A percentile compares a stretch with the other conserved stretches of the same genome.
phyloP scores from a whole-genome alignment of 257 asterid species.

The Eucommia ulmoides region DNA sequence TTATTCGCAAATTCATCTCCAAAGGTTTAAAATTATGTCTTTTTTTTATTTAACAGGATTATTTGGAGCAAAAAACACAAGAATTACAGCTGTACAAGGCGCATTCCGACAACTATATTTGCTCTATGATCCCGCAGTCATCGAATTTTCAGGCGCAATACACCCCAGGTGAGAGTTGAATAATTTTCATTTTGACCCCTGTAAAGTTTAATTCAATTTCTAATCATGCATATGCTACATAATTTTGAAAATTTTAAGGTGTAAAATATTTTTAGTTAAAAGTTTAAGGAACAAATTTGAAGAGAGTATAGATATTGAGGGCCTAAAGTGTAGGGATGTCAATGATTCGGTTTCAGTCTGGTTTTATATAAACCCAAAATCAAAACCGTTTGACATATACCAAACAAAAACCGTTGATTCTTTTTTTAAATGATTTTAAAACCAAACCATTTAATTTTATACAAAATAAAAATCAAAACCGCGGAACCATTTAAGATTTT shows the following conservation, averaged over 20 bases:
- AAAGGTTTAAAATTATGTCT: too few species aligned
- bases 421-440: too few species aligned
- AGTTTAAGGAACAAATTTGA: neutral
- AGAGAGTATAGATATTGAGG: neutral
- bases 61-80: constrained; percentile 40
- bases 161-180: constrained; percentile 47
- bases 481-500: too few species aligned
- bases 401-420: too few species aligned
- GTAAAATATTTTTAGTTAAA: too few species aligned
- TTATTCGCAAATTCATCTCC: neutral
- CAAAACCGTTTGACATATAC: too few species aligned
- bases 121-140: constrained; percentile 72
- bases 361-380: too few species aligned
- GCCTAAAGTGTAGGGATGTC: neutral
- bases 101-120: constrained; percentile 77
- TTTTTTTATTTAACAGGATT: too few species aligned
- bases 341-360: too few species aligned
- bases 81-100: constrained; percentile 56
- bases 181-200: neutral
- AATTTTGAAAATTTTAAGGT: too few species aligned
- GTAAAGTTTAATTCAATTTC: neutral
- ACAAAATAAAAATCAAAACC: too few species aligned
- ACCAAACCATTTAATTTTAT: too few species aligned
- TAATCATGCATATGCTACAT: neutral
- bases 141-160: constrained; percentile 77